A percentile compares a stretch with the other conserved stretches of the same genome.
phyloP scores from a whole-genome alignment of 2,329 filamentous ascomycete genomes.

The Aschersonia sp. region DNA sequence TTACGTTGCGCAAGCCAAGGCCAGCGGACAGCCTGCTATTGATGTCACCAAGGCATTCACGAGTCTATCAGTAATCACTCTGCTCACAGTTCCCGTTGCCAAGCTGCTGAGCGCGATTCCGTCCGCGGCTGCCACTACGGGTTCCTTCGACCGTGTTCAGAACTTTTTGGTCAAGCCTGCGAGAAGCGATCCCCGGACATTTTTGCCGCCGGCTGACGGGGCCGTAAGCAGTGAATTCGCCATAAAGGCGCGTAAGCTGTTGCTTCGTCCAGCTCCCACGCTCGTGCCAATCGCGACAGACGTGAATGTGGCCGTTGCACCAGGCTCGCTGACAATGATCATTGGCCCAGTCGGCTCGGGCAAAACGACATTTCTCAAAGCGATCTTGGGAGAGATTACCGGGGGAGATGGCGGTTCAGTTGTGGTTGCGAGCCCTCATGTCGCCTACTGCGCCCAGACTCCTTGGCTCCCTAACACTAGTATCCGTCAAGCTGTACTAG shows the following conservation, averaged over 20 bases:
- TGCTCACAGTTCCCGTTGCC: slow-evolving; percentile 7
- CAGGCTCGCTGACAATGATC: slow-evolving; percentile 1
- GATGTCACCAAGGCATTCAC: slow-evolving; percentile 7
- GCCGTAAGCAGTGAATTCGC: neutral
- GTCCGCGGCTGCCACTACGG: slow-evolving; percentile 4
- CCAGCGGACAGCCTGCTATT: slow-evolving; percentile 1
- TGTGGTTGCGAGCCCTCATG: neutral
- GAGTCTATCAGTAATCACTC: slow-evolving; percentile 8
- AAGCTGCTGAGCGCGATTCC: slow-evolving; percentile 7
- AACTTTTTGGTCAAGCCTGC: slow-evolving; percentile 5
- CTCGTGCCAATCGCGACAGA: neutral
- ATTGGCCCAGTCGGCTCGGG: slow-evolving; percentile 6
- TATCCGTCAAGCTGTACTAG: slow-evolving; percentile 9
- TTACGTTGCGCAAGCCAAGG: slow-evolving; percentile 3
- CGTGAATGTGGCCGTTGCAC: slow-evolving; percentile 2
- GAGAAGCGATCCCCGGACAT: neutral
- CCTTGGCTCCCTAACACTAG: slow-evolving; percentile 9
- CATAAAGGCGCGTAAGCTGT: neutral
- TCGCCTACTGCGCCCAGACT: slow-evolving; percentile 9
- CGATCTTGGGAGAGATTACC: slow-evolving; percentile 9
- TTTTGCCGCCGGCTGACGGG: neutral
- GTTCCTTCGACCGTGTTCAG: slow-evolving; percentile 8
- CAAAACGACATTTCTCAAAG: slow-evolving; percentile 8
- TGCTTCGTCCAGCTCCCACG: slow-evolving; percentile 1
- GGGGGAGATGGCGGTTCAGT: neutral